Base-by-base conservation (phyloP, 2,329 filamentous ascomycete species). In the Sporothrix pallida region DNA sequence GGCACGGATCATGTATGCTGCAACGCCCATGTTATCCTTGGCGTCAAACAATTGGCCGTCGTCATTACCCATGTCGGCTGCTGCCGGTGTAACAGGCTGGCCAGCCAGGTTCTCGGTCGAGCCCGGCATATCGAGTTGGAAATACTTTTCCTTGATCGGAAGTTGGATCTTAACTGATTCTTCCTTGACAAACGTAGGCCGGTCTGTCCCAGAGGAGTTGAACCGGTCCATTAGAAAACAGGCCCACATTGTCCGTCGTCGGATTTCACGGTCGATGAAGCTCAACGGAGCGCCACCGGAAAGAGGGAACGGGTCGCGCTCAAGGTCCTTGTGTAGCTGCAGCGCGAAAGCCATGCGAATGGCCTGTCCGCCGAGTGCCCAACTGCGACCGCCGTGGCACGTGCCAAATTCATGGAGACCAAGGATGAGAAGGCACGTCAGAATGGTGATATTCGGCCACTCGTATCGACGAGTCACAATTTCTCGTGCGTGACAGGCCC, bases 171-270 rank as follows among this genome's bases (percentile, higher is more conserved):
- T 91, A 75, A 98, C 88, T 72, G 93, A 93, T 77, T 96, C 93
- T 81, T 98, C 94, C 77, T 93, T 92, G 72, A 97, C 92, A 77
- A 98, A 97, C 71, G 94, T 93, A 23, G 96, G 96, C 52, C 95
- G 88, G 78, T 98, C 95, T 2, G 94, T 97, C 1, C 96, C 95
- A 0, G 95, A 98, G 0, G 95, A 98, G 82, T 97, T 98, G 85
- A 98, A 98, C 0, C 95, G 90, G 80, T 99, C 96, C 95, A 98
- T 98, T 73, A 98, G 82, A 79, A 97, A 97, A 80, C 95, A 98
- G 13, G 95, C 93, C 96, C 96, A 99, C 95, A 99, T 98, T 2
- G 94, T 96, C 73, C 96, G 89, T 77, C 96, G 87, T 75, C 96
- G 89, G 72, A 98, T 98, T 81, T 99, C 96, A 42, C 94, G 91